A percentile compares a stretch with the other conserved stretches of the same genome.
Conservation (phyloP, 345 rosid genomes). For the Acer campestre region DNA sequence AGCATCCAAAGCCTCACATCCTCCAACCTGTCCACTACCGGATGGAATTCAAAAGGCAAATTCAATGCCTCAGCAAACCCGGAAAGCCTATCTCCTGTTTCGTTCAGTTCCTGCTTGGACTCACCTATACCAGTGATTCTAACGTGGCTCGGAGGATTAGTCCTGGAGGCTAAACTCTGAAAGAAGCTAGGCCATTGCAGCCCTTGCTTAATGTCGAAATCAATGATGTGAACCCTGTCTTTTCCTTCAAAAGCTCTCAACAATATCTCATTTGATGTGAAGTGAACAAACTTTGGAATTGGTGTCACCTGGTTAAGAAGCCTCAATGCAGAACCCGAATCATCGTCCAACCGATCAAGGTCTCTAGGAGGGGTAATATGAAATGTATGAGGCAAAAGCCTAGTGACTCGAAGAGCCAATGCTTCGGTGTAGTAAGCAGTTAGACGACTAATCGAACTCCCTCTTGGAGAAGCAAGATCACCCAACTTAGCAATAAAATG, state of each 20-base stretch:
- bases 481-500: slow-evolving; percentile 73
- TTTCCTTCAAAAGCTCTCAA: slow-evolving; percentile 90
- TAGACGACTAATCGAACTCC: slow-evolving; percentile 69
- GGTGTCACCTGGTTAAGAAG: slow-evolving; percentile 90
- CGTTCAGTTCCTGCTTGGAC: slow-evolving; percentile 85
- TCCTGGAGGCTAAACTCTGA: slow-evolving; percentile 85
- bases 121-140: slow-evolving; percentile 94
- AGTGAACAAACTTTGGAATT: slow-evolving; percentile 87
- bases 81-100: slow-evolving; percentile 86
- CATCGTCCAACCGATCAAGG: slow-evolving; percentile 70
- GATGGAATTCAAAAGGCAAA: slow-evolving; percentile 90
- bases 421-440: slow-evolving; percentile 86
- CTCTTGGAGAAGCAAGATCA: slow-evolving; percentile 83
- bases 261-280: slow-evolving; percentile 88
- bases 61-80: slow-evolving; percentile 81
- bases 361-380: slow-evolving; percentile 82
- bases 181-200: slow-evolving; percentile 96
- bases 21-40: slow-evolving; percentile 92
- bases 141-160: slow-evolving; percentile 80
- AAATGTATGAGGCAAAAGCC: slow-evolving; percentile 92
- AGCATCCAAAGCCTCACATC: slow-evolving; percentile 99
- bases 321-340: slow-evolving; percentile 75
- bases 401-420: slow-evolving; percentile 68
- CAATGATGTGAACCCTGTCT: slow-evolving; percentile 90
- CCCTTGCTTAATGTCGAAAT: slow-evolving; percentile 97